These are phyloP conservation scores for Fusarium zealandicum DNA, from an alignment of 2,329 filamentous ascomycete genomes.

Conservation along the genomic window DNA sequence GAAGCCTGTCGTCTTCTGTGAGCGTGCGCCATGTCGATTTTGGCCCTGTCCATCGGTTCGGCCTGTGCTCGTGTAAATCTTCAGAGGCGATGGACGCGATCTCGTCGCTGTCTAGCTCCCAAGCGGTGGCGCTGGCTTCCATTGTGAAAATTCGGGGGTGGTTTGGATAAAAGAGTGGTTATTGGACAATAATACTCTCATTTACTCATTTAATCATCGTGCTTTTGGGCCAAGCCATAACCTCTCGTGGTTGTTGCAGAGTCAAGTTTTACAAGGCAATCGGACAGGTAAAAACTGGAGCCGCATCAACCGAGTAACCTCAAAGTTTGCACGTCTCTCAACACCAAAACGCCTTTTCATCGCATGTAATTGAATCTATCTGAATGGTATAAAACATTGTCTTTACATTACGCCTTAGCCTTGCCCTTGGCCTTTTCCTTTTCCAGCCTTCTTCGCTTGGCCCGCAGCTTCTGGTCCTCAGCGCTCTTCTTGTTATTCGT, in stretches of 20 bases:
- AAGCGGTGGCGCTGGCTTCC: slow-evolving; percentile 39
- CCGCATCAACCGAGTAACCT: too few species aligned
- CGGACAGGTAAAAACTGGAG: not conserved
- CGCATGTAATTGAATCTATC: slow-evolving; percentile 41
- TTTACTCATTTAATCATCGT: too few species aligned
- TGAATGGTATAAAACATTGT: slow-evolving; percentile 42
- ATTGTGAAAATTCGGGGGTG: slow-evolving; percentile 6
- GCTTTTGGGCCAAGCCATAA: not conserved
- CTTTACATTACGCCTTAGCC: slow-evolving; percentile 47
- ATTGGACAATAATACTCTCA: too few species aligned
- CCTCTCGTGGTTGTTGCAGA: slow-evolving; percentile 13
- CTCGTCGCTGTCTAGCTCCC: slow-evolving; percentile 57
- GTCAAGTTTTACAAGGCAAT: slow-evolving; percentile 26
- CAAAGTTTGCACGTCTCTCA: not conserved
- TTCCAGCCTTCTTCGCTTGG: slow-evolving; percentile 91
- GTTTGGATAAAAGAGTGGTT: not conserved
- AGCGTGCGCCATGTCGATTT: slow-evolving; percentile 70
- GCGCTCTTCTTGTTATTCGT: slow-evolving; percentile 92
- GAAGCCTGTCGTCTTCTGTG: slow-evolving; percentile 68
- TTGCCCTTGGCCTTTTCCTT: slow-evolving; percentile 60
- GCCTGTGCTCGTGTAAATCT: slow-evolving; percentile 59
- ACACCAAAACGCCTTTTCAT: slow-evolving; percentile 29
- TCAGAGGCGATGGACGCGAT: slow-evolving; percentile 56
- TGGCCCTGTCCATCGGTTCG: slow-evolving; percentile 76
- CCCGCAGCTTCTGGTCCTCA: slow-evolving; percentile 84